These are phyloP conservation scores for Neoarthrinium moseri DNA, from an alignment of 2,329 filamentous ascomycete genomes.

Conservation along the genomic window DNA sequence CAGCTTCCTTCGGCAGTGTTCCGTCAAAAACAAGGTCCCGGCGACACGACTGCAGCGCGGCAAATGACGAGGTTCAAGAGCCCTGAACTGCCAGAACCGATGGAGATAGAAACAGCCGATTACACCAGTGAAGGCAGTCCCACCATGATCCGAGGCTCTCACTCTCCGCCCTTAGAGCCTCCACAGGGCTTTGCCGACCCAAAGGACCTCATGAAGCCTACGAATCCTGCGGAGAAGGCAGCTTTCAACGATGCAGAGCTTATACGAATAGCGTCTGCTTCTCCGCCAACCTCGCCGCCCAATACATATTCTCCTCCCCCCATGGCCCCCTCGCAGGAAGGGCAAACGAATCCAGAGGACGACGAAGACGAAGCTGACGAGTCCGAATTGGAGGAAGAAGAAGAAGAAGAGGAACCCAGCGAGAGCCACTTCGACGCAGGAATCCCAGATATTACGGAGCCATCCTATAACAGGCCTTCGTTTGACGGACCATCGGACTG, in stretches of 20 bases:
- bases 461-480: background rate
- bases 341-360: no score
- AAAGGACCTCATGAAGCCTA: conserved; percentile 30
- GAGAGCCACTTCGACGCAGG: background rate
- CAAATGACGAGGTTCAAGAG: conserved; percentile 26
- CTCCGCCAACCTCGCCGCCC: conserved; percentile 25
- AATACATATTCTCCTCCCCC: conserved; percentile 20
- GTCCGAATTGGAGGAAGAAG: background rate
- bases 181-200: conserved; percentile 30
- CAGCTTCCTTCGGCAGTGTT: conserved; percentile 11
- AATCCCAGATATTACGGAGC: background rate
- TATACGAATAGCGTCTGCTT: conserved; percentile 16
- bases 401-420: background rate
- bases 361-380: conserved; percentile 2
- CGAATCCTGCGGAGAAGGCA: conserved; percentile 29
- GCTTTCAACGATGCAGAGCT: conserved; percentile 29
- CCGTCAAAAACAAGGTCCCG: conserved; percentile 18
- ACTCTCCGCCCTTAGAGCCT: conserved; percentile 25
- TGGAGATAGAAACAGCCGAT: conserved; percentile 24
- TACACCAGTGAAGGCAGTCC: conserved; percentile 17
- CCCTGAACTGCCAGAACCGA: conserved; percentile 32
- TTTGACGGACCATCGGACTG: conserved; percentile 8
- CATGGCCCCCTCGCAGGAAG: background rate
- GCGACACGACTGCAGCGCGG: conserved; percentile 3
- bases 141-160: conserved; percentile 23